phyloP scores from a whole-genome alignment of 192 early-diverging fungal genomes.

The Coemansia sp. region DNA sequence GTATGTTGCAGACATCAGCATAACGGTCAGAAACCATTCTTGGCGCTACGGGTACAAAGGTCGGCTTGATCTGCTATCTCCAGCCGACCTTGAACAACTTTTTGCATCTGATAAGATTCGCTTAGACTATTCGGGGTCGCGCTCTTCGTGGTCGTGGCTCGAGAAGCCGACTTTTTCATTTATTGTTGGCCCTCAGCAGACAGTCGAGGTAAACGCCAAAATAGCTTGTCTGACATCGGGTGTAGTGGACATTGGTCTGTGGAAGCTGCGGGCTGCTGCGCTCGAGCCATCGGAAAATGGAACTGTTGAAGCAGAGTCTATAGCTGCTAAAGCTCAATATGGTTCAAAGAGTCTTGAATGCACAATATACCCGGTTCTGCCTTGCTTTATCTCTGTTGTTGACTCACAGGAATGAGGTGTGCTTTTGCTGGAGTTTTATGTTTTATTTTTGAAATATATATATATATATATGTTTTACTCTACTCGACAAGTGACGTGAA shows the following conservation, averaged over 20 bases:
- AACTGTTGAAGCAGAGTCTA: not conserved
- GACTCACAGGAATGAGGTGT: not conserved
- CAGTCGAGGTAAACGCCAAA: conserved; percentile 9
- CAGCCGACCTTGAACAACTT: conserved; percentile 20
- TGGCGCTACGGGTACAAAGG: conserved; percentile 41
- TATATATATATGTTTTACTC: not conserved
- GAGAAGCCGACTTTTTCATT: conserved; percentile 18
- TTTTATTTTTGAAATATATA: conserved; percentile 3
- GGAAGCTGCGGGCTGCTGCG: conserved; percentile 34
- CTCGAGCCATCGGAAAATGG: not conserved
- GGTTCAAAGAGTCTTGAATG: conserved; percentile 27
- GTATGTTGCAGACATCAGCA: conserved; percentile 19
- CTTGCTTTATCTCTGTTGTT: conserved; percentile 22
- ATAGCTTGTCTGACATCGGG: conserved; percentile 32
- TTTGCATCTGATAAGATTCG: conserved; percentile 1
- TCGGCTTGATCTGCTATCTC: conserved; percentile 40
- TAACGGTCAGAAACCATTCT: conserved; percentile 48
- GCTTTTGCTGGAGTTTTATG: not conserved
- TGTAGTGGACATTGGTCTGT: conserved; percentile 38
- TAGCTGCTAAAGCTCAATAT: conserved; percentile 3
- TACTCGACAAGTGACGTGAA: conserved; percentile 7
- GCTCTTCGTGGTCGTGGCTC: conserved; percentile 49
- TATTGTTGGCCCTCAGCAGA: conserved; percentile 13
- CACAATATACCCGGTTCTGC: conserved; percentile 28
- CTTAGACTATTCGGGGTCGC: conserved; percentile 34